Conservation (phyloP, 1,284 basidiomycete genomes). For the Bondarzewia mesenterica region DNA sequence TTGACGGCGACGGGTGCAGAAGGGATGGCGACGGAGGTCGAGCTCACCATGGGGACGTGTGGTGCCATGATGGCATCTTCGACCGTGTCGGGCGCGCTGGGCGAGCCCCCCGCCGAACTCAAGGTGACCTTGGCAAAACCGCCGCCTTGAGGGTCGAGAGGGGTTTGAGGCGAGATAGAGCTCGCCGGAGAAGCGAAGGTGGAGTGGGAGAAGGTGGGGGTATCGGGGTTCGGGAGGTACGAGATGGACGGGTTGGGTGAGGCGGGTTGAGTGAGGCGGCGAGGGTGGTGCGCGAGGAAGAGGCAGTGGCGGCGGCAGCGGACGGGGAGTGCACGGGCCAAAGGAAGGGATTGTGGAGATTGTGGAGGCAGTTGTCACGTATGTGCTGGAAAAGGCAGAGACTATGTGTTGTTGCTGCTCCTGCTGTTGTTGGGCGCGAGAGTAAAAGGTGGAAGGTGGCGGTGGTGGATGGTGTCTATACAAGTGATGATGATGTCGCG, state of each 20-base stretch:
- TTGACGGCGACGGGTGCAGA: neutral
- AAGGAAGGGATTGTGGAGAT: too few relatives aligned
- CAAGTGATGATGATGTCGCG: too few relatives aligned
- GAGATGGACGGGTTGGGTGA: constrained; percentile 9
- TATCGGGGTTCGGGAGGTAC: constrained; percentile 23
- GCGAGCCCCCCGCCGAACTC: constrained; percentile 27
- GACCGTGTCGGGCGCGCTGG: constrained; percentile 12
- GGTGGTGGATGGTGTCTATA: too few relatives aligned
- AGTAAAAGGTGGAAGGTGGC: too few relatives aligned
- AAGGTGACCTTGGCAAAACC: constrained; percentile 37
- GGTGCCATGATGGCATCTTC: constrained; percentile 1
- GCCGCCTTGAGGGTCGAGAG: constrained; percentile 35
- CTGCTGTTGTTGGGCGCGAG: too few relatives aligned
- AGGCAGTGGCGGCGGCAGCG: too few relatives aligned
- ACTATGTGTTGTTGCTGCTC: too few relatives aligned
- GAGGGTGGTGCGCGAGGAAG: too few relatives aligned
- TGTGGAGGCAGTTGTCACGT: too few relatives aligned
- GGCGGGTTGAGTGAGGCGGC: constrained; percentile 18
- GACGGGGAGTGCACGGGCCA: too few relatives aligned
- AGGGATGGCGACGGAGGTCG: constrained; percentile 1
- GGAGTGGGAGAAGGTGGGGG: constrained; percentile 40
- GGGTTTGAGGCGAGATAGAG: constrained; percentile 46
- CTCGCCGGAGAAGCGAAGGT: constrained; percentile 46
- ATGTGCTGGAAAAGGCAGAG: too few relatives aligned
- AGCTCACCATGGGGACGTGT: constrained; percentile 1